Conservation (phyloP, 257 asterid species). For the Solanum raphanifolium region DNA sequence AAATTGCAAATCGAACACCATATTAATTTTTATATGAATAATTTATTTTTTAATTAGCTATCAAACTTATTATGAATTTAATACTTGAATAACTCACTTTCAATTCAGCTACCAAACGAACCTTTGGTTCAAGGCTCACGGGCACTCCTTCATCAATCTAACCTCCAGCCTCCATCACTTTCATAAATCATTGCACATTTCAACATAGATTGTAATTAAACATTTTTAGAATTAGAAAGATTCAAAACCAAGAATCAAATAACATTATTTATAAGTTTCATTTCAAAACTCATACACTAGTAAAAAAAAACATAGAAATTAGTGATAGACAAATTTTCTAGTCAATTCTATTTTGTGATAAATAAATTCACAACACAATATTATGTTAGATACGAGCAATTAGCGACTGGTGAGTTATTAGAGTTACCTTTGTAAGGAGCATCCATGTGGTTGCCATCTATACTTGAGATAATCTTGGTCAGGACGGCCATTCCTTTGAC, state of each 20-base stretch:
- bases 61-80: not conserved
- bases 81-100: not conserved
- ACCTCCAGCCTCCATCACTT: not conserved
- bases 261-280: not conserved
- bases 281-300: too few relatives aligned
- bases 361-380: not conserved
- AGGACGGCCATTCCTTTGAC: slow-evolving; percentile 64
- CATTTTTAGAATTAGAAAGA: not conserved
- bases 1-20: too few relatives aligned
- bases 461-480: slow-evolving; percentile 47
- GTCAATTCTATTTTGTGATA: too few relatives aligned
- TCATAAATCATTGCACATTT: not conserved
- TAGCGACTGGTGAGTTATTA: not conserved
- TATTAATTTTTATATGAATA: too few relatives aligned
- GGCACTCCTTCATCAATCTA: not conserved
- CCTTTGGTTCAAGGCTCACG: not conserved
- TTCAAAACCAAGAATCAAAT: not conserved
- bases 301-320: not conserved
- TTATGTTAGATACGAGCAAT: not conserved
- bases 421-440: slow-evolving; percentile 43
- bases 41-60: too few relatives aligned
- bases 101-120: not conserved
- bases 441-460: slow-evolving; percentile 64
- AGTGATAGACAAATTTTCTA: not conserved
- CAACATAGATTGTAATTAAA: not conserved